phyloP scores from a whole-genome alignment of 352 stramenopile genomes.

The Aphanomyces euteiches region DNA sequence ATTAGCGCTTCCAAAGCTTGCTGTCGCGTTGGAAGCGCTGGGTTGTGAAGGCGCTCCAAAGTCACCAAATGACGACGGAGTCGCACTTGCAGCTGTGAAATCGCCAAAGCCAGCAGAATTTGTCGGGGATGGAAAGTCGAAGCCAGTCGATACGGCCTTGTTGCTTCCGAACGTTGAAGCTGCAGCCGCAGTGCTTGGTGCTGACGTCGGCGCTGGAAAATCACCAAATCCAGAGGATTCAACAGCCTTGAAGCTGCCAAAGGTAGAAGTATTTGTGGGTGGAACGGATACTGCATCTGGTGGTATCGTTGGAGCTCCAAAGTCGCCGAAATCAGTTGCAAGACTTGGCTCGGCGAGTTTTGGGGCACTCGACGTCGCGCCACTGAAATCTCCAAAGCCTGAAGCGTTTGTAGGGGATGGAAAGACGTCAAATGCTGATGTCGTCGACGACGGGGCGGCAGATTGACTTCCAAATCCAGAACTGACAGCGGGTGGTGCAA shows the following conservation, averaged over 20 bases:
- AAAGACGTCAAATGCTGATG: background rate
- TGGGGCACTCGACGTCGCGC: background rate
- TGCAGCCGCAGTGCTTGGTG: background rate
- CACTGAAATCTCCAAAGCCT: conserved; percentile 16
- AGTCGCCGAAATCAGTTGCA: background rate
- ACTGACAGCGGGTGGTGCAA: background rate
- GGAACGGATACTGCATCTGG: no score
- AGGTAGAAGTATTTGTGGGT: background rate
- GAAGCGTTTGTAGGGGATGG: background rate
- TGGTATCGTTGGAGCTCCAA: background rate
- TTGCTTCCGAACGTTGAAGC: background rate
- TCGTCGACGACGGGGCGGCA: background rate
- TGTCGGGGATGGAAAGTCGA: conserved; percentile 2
- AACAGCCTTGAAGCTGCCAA: conserved; percentile 7
- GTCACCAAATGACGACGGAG: background rate
- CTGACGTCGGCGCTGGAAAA: background rate
- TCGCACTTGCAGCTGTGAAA: background rate
- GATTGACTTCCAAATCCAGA: conserved; percentile 5
- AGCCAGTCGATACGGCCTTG: background rate
- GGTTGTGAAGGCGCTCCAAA: background rate
- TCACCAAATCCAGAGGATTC: background rate
- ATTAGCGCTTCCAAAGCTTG: background rate
- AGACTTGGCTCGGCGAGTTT: background rate
- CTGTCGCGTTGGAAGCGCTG: background rate
- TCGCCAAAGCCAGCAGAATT: conserved; percentile 7